Conservation (phyloP, 768 basidiomycete species). For the Lyophyllum semitale region DNA sequence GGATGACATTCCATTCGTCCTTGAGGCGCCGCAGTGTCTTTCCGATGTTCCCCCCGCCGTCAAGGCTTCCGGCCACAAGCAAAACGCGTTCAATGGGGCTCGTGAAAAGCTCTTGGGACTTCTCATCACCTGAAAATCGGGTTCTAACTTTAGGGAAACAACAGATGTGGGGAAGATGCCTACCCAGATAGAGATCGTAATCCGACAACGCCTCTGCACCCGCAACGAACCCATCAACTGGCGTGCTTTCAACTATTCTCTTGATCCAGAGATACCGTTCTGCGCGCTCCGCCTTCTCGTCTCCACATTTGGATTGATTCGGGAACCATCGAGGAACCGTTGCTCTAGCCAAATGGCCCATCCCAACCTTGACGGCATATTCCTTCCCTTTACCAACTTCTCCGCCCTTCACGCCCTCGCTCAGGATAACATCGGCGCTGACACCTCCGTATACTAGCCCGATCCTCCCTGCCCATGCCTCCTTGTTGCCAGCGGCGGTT, state of each 20-base stretch:
- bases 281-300: slow-evolving; percentile 12
- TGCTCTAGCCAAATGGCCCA: slow-evolving; percentile 39
- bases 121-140: slow-evolving; percentile 4
- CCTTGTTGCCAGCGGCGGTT: slow-evolving; percentile 46
- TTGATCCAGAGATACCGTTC: slow-evolving; percentile 28
- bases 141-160: neutral
- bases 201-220: slow-evolving; percentile 47
- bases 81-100: slow-evolving; percentile 33
- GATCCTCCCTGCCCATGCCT: slow-evolving; percentile 52
- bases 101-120: slow-evolving; percentile 21
- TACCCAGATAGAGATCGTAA: slow-evolving; percentile 39
- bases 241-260: slow-evolving; percentile 40
- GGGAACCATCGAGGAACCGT: slow-evolving; percentile 56
- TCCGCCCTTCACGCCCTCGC: slow-evolving; percentile 10
- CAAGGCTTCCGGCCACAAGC: slow-evolving; percentile 48
- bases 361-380: slow-evolving; percentile 38
- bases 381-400: slow-evolving; percentile 16
- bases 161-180: neutral
- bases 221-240: slow-evolving; percentile 43
- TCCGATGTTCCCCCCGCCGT: slow-evolving; percentile 50
- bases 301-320: slow-evolving; percentile 30
- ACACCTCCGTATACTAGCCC: slow-evolving; percentile 31
- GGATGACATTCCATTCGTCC: slow-evolving; percentile 23
- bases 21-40: slow-evolving; percentile 35
- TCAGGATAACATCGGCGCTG: slow-evolving; percentile 6